phyloP scores from a whole-genome alignment of 495 filamentous ascomycete genomes.

The Chaetomidium leptoderma region DNA sequence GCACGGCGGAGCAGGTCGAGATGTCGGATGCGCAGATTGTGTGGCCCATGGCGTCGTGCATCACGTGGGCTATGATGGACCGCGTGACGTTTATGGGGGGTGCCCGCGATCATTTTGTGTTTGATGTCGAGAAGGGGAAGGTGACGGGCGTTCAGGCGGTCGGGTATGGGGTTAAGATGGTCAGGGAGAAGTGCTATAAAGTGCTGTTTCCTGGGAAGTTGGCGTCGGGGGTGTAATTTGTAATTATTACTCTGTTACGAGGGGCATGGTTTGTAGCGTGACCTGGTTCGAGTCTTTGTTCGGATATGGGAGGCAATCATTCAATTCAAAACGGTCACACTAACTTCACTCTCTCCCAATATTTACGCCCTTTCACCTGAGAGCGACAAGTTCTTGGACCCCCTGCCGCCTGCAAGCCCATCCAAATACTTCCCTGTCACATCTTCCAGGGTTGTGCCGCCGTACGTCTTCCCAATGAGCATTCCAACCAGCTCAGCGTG shows the following conservation, averaged over 20 bases:
- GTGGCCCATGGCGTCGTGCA: slow-evolving; percentile 27
- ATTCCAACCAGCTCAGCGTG: slow-evolving; percentile 37
- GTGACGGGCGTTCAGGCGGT: slow-evolving; percentile 14
- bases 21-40: slow-evolving; percentile 16
- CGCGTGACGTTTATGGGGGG: slow-evolving; percentile 27
- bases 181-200: not conserved
- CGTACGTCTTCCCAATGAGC: slow-evolving; percentile 31
- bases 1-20: slow-evolving; percentile 21
- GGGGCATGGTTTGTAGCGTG: too few species aligned
- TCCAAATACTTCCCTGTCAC: slow-evolving; percentile 33
- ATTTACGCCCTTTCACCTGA: slow-evolving; percentile 26
- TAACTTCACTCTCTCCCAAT: too few species aligned
- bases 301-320: too few species aligned
- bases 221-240: too few species aligned
- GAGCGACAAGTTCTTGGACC: slow-evolving; percentile 21
- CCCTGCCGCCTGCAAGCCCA: slow-evolving; percentile 23
- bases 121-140: slow-evolving; percentile 11
- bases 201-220: too few species aligned
- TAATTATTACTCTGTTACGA: too few species aligned
- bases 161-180: slow-evolving; percentile 14
- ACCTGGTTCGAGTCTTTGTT: too few species aligned
- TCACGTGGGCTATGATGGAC: slow-evolving; percentile 35
- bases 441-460: slow-evolving; percentile 31
- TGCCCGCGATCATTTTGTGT: slow-evolving; percentile 19
- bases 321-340: too few species aligned